Percentiles rank a stretch among this genome's conserved stretches.
These are phyloP conservation scores for Xerophyta viscosa DNA, from an alignment of 106 monocot species.

Conservation along the genomic window DNA sequence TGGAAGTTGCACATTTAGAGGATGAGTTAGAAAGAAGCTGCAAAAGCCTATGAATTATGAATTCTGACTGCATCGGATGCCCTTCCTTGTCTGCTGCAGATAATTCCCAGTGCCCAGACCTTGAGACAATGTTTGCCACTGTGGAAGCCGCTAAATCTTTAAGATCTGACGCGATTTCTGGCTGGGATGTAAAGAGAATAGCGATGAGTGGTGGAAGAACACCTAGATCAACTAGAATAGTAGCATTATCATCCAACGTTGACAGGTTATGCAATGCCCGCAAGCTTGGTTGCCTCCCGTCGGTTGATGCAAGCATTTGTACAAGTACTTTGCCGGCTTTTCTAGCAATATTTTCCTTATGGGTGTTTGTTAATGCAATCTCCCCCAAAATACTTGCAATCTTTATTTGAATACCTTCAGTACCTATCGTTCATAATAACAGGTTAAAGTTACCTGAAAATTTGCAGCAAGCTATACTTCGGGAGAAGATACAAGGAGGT, in stretches of 20 bases:
- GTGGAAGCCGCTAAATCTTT: conserved; percentile 29
- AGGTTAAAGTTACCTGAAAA: background rate
- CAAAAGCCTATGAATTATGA: conserved; percentile 25
- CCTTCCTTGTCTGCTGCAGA: conserved; percentile 34
- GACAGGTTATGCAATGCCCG: conserved; percentile 33
- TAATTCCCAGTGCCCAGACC: conserved; percentile 45
- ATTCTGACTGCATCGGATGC: conserved; percentile 35
- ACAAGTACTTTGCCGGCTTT: conserved; percentile 31
- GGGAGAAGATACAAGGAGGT: no score
- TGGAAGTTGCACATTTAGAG: conserved; percentile 16
- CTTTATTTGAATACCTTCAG: conserved; percentile 23
- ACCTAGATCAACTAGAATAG: conserved; percentile 30
- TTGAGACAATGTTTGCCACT: conserved; percentile 38
- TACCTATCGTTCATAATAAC: conserved; percentile 14
- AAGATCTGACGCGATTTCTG: conserved; percentile 16
- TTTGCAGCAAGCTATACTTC: no score
- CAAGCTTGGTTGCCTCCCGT: conserved; percentile 21
- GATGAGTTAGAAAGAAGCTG: conserved; percentile 17
- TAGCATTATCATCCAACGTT: conserved; percentile 35
- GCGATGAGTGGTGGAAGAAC: conserved; percentile 26
- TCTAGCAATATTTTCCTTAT: conserved; percentile 31
- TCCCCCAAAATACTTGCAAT: conserved; percentile 30
- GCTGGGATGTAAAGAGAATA: conserved; percentile 19
- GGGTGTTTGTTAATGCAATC: conserved; percentile 25
- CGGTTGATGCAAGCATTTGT: conserved; percentile 35